These are phyloP conservation scores for Rhizopogon roseolus DNA, from an alignment of 768 basidiomycete species.

Conservation along the genomic window DNA sequence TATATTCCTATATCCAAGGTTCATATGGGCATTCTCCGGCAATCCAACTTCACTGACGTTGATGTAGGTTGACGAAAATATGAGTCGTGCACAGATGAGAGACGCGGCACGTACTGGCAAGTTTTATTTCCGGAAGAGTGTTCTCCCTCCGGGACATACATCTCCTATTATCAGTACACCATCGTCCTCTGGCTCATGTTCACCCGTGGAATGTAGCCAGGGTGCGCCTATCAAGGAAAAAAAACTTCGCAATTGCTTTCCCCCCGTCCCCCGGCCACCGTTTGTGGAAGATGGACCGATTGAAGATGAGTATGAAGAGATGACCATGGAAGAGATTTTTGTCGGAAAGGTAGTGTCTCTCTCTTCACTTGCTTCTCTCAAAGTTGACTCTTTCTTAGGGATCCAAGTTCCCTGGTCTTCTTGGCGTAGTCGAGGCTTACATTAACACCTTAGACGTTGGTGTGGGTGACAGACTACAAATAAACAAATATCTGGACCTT, in stretches of 20 bases:
- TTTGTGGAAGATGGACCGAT: slow-evolving; percentile 51
- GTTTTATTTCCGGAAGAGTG: slow-evolving; percentile 88
- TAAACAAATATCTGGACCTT: slow-evolving; percentile 76
- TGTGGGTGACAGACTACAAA: slow-evolving; percentile 48
- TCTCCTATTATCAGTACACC: slow-evolving; percentile 35
- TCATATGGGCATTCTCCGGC: not conserved
- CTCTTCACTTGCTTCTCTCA: not conserved
- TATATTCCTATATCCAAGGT: slow-evolving; percentile 98
- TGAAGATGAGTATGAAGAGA: slow-evolving; percentile 86
- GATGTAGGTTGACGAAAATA: slow-evolving; percentile 91
- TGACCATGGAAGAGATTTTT: slow-evolving; percentile 89
- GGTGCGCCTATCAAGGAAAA: slow-evolving; percentile 49
- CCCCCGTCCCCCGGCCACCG: slow-evolving; percentile 40
- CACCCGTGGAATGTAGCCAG: slow-evolving; percentile 32
- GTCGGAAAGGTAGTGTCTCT: slow-evolving; percentile 70
- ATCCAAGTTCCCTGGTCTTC: slow-evolving; percentile 67
- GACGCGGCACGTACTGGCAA: slow-evolving; percentile 69
- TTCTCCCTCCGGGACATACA: slow-evolving; percentile 55
- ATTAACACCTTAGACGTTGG: slow-evolving; percentile 82
- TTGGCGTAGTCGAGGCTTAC: slow-evolving; percentile 80
- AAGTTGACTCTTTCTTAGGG: slow-evolving; percentile 36
- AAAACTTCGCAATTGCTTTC: slow-evolving; percentile 70
- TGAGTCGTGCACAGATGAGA: slow-evolving; percentile 82
- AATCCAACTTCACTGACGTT: not conserved
- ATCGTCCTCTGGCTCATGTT: slow-evolving; percentile 38